Evolutionary conservation across 73 alveolate genomes (phyloP).

Genomic region (Paramecium octaurelia): DNA sequence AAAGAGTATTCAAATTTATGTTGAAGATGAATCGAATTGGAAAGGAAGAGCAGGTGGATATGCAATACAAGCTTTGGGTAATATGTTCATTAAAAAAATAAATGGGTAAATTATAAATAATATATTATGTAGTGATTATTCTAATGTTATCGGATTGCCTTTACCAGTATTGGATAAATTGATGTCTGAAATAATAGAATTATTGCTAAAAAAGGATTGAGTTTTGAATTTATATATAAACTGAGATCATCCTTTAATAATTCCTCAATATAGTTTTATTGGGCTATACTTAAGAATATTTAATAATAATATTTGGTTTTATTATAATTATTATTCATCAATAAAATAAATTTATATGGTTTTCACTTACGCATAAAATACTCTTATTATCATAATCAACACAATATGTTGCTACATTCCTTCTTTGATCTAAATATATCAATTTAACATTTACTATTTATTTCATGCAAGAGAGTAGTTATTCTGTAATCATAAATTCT

Average conservation of each 20-base stretch:
- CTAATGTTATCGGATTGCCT: not conserved
- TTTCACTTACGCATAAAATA: not conserved
- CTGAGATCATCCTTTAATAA: not conserved
- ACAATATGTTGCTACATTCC: not conserved
- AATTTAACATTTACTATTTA: not conserved
- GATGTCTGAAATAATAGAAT: not conserved
- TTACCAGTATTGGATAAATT: not conserved
- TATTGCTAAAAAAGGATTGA: not conserved
- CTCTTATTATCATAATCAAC: not conserved
- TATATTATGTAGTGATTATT: not conserved
- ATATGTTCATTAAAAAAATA: not conserved
- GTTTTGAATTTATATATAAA: not conserved
- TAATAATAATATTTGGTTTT: not conserved
- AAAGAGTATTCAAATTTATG: not conserved
- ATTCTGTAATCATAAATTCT: constrained; percentile 24
- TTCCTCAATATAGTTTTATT: not conserved
- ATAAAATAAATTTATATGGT: not conserved
- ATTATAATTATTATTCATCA: not conserved
- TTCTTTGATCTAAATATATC: not conserved
- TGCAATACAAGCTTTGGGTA: not conserved
- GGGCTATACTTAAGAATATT: not conserved
- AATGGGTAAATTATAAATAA: not conserved
- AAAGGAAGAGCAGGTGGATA: constrained; percentile 19
- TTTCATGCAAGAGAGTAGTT: not conserved
- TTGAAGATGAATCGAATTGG: not conserved